Conservation (phyloP, 1,284 basidiomycete genomes). For the Thelephora terrestris region DNA sequence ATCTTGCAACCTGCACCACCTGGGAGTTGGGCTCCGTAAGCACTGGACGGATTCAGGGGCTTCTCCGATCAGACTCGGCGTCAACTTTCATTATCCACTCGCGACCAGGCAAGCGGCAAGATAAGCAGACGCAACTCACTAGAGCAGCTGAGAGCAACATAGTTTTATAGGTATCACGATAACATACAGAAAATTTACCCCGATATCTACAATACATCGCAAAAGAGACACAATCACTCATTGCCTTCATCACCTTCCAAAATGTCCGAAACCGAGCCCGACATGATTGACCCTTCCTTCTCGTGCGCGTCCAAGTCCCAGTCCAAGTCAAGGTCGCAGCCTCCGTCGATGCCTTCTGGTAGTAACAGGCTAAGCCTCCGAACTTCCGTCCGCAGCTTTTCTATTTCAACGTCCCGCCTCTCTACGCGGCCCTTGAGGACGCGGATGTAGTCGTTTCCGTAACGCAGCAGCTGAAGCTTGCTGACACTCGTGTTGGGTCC, state of each 20-base stretch:
- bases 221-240: conserved; percentile 7
- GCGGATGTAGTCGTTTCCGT: conserved; percentile 55
- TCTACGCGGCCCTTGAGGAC: conserved; percentile 62
- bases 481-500: conserved; percentile 93
- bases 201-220: neutral
- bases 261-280: conserved; percentile 1
- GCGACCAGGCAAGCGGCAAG: too few species aligned
- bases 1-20: too few species aligned
- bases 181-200: neutral
- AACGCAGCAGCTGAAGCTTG: conserved; percentile 82
- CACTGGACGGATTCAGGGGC: too few species aligned
- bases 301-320: conserved; percentile 24
- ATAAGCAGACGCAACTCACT: neutral
- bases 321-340: conserved; percentile 20
- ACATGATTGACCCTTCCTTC: conserved; percentile 4
- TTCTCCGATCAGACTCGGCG: too few species aligned
- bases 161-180: neutral
- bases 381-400: conserved; percentile 60
- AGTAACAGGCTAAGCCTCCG: conserved; percentile 38
- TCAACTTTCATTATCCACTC: neutral
- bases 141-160: too few species aligned
- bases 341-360: conserved; percentile 15
- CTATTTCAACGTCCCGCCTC: conserved; percentile 77
- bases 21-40: too few species aligned
- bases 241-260: conserved; percentile 22